Conservation (phyloP, 108 stramenopile genomes). For the Cyclotella baltica region DNA sequence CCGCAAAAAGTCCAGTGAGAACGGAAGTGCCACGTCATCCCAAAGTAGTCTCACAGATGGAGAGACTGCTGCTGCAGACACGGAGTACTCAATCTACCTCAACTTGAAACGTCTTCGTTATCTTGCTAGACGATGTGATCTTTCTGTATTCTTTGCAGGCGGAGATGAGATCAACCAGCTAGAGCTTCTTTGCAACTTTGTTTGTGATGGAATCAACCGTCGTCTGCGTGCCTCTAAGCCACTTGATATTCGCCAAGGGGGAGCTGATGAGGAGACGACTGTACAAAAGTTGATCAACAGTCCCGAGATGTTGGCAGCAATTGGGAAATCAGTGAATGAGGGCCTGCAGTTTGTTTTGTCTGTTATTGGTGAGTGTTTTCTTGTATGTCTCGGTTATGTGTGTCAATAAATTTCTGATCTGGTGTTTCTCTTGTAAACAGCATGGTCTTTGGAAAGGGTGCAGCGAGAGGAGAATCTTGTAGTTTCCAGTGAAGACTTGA, state of each 20-base stretch:
- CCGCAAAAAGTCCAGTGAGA: constrained; percentile 32
- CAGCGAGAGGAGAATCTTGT: constrained; percentile 39
- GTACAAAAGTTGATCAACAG: constrained; percentile 56
- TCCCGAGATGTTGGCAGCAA: constrained; percentile 49
- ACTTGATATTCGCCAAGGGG: constrained; percentile 32
- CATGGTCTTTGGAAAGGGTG: constrained; percentile 37
- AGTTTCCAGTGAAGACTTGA: constrained; percentile 43
- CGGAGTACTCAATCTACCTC: constrained; percentile 64
- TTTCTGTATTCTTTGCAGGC: constrained; percentile 40
- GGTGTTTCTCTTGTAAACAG: constrained; percentile 2
- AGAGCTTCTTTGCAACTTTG: constrained; percentile 48
- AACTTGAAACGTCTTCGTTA: constrained; percentile 68
- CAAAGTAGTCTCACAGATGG: constrained; percentile 40
- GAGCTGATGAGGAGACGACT: constrained; percentile 31
- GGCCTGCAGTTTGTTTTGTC: constrained; percentile 61
- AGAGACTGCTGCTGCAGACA: constrained; percentile 48
- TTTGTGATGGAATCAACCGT: constrained; percentile 44
- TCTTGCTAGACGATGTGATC: constrained; percentile 59
- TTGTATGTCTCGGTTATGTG: no score
- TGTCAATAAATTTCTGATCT: background rate
- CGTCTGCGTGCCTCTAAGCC: constrained; percentile 44
- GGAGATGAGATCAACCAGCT: constrained; percentile 50
- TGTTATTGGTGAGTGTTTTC: constrained; percentile 47
- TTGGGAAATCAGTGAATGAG: constrained; percentile 56
- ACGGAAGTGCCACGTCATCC: constrained; percentile 26